Percentiles rank a stretch among this genome's conserved stretches.
phyloP scores from a whole-genome alignment of 1,139 yeast species.

The Sugiyamaella xylanicola region DNA sequence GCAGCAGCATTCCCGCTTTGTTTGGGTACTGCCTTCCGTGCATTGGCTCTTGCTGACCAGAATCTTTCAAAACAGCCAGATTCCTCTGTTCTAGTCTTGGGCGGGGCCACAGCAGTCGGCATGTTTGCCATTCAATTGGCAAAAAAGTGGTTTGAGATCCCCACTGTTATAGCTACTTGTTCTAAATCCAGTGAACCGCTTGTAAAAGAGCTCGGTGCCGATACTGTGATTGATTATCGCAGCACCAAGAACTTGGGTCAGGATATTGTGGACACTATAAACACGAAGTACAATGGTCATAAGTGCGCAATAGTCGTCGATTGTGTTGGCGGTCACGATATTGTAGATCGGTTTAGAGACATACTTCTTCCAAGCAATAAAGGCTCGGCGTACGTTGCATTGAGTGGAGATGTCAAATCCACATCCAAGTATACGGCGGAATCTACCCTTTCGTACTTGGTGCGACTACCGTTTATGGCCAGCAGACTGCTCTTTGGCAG shows the following conservation, averaged over 20 bases:
- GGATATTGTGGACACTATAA: conserved; percentile 35
- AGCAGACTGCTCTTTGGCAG: conserved; percentile 36
- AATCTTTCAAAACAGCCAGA: conserved; percentile 28
- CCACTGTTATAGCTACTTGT: conserved; percentile 52
- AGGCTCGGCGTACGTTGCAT: conserved; percentile 52
- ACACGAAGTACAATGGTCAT: conserved; percentile 25
- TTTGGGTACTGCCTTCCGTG: conserved; percentile 58
- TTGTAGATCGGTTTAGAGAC: conserved; percentile 34
- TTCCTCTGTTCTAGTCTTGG: conserved; percentile 58
- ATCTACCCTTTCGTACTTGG: conserved; percentile 29
- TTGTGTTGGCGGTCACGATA: conserved; percentile 52
- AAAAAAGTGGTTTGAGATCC: conserved; percentile 48
- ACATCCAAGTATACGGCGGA: conserved; percentile 29
- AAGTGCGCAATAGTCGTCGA: conserved; percentile 51
- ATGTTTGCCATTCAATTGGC: conserved; percentile 60
- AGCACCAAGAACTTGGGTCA: conserved; percentile 39
- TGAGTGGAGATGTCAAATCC: conserved; percentile 53
- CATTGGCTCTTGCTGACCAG: conserved; percentile 36
- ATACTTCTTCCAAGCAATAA: conserved; percentile 47
- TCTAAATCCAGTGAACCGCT: conserved; percentile 47
- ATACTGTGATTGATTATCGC: conserved; percentile 55
- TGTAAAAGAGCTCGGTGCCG: conserved; percentile 56
- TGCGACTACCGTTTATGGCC: conserved; percentile 38
- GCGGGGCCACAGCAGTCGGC: conserved; percentile 79
- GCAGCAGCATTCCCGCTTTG: conserved; percentile 64